Percentiles rank a stretch among this genome's conserved stretches.
phyloP scores from a whole-genome alignment of 306 rosid genomes.

The Vicia villosa region DNA sequence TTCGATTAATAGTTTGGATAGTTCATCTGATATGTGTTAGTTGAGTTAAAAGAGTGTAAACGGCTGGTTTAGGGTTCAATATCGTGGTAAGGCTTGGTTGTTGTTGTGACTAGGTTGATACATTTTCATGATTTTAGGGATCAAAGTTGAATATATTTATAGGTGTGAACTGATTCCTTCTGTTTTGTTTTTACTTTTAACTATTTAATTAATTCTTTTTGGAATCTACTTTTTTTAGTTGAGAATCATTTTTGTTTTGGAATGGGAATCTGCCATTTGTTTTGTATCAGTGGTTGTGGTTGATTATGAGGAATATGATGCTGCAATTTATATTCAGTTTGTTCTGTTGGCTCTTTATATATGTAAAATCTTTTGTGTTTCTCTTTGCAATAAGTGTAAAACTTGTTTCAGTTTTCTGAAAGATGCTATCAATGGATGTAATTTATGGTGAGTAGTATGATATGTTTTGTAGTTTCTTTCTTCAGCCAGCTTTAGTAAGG shows the following conservation, averaged over 20 bases:
- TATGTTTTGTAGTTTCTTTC: neutral
- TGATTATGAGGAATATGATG: conserved; percentile 3
- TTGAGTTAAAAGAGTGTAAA: too few relatives aligned
- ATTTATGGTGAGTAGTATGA: conserved; percentile 11
- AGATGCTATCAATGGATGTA: conserved; percentile 29
- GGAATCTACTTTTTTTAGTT: conserved; percentile 28
- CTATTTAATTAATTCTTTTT: neutral
- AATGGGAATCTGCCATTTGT: conserved; percentile 32
- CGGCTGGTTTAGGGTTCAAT: too few relatives aligned
- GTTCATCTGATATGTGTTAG: too few relatives aligned
- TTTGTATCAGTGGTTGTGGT: conserved; percentile 40
- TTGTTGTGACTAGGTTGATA: too few relatives aligned
- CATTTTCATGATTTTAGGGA: neutral
- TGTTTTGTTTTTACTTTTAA: neutral
- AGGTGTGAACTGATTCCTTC: neutral
- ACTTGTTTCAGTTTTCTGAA: neutral
- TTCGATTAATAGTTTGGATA: too few relatives aligned
- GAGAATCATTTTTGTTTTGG: neutral
- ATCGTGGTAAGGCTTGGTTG: too few relatives aligned
- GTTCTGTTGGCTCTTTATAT: neutral
- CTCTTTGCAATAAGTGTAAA: conserved; percentile 9
- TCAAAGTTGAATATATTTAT: neutral
- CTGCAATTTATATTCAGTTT: conserved; percentile 2
- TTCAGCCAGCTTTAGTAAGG: conserved; percentile 3
- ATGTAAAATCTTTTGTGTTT: neutral